phyloP scores from a whole-genome alignment of 2,329 filamentous ascomycete species.

The Arachnomyces sp. region DNA sequence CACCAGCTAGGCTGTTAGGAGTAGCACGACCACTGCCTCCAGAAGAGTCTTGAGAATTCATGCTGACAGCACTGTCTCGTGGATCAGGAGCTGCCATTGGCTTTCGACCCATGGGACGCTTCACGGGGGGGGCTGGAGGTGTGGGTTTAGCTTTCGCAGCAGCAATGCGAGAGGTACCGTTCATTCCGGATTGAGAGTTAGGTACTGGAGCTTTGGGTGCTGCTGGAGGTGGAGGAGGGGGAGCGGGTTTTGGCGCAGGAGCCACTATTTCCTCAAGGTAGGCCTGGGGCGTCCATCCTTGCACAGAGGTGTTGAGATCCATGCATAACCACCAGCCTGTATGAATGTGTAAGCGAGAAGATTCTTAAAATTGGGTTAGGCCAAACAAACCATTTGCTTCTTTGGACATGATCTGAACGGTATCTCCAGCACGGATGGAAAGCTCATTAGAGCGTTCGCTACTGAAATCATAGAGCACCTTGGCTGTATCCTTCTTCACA shows the following conservation, averaged over 20 bases:
- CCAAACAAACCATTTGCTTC: slow-evolving; percentile 69
- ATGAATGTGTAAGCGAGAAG: slow-evolving; percentile 20
- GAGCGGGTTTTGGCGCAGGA: slow-evolving; percentile 54
- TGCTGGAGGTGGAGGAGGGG: slow-evolving; percentile 33
- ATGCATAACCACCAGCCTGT: slow-evolving; percentile 95
- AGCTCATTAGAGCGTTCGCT: slow-evolving; percentile 82
- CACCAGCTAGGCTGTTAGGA: slow-evolving; percentile 63
- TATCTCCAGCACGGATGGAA: slow-evolving; percentile 67
- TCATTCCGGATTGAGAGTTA: too few species aligned
- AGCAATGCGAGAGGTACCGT: slow-evolving; percentile 34
- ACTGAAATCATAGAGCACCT: slow-evolving; percentile 85
- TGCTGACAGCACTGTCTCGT: slow-evolving; percentile 56
- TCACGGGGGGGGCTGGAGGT: slow-evolving; percentile 70
- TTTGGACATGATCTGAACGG: slow-evolving; percentile 87
- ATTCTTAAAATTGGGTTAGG: not conserved
- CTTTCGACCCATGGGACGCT: slow-evolving; percentile 69
- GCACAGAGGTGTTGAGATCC: slow-evolving; percentile 57
- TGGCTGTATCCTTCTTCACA: slow-evolving; percentile 67
- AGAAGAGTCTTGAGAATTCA: slow-evolving; percentile 44
- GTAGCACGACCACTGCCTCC: slow-evolving; percentile 62
- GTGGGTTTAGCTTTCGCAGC: slow-evolving; percentile 56
- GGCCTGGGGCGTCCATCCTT: slow-evolving; percentile 89
- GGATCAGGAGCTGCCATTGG: slow-evolving; percentile 58
- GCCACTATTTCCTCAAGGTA: slow-evolving; percentile 71
- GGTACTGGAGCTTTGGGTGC: slow-evolving; percentile 24